phyloP scores from a whole-genome alignment of 805 yeast species.

The Metschnikowia sp. region DNA sequence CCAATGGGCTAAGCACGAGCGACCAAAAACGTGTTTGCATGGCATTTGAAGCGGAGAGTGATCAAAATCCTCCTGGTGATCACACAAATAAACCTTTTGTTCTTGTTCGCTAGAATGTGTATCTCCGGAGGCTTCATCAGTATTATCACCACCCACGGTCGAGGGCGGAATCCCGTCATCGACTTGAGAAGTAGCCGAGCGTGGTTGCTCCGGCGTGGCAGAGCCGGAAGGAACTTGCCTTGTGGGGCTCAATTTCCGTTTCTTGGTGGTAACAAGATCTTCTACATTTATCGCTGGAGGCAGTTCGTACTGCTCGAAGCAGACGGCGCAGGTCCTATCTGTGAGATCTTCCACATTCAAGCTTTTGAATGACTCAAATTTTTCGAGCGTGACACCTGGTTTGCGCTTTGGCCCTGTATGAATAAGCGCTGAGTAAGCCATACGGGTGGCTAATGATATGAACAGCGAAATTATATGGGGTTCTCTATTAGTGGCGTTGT shows the following conservation, averaged over 20 bases:
- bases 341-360: constrained; percentile 23
- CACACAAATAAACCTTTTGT: constrained; percentile 13
- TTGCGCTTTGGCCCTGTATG: constrained; percentile 43
- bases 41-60: constrained; percentile 77
- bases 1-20: constrained; percentile 84
- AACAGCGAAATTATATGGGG: constrained; percentile 59
- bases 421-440: constrained; percentile 62
- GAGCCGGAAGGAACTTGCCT: constrained; percentile 9
- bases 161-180: constrained; percentile 6
- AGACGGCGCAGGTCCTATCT: constrained; percentile 53
- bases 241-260: constrained; percentile 15
- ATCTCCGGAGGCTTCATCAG: not conserved
- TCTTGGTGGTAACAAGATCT: constrained; percentile 9
- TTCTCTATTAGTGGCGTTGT: constrained; percentile 55
- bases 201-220: constrained; percentile 8
- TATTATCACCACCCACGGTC: not conserved
- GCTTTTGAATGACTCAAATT: constrained; percentile 49
- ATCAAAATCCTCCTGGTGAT: constrained; percentile 13
- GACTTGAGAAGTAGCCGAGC: constrained; percentile 1
- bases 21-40: constrained; percentile 85
- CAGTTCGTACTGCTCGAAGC: constrained; percentile 49
- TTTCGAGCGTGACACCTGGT: constrained; percentile 51
- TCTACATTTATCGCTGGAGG: not conserved
- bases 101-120: not conserved
- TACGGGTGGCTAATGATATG: constrained; percentile 63